These are phyloP conservation scores for Aquilaria agallochum DNA, from an alignment of 441 rosid genomes.

Conservation along the genomic window DNA sequence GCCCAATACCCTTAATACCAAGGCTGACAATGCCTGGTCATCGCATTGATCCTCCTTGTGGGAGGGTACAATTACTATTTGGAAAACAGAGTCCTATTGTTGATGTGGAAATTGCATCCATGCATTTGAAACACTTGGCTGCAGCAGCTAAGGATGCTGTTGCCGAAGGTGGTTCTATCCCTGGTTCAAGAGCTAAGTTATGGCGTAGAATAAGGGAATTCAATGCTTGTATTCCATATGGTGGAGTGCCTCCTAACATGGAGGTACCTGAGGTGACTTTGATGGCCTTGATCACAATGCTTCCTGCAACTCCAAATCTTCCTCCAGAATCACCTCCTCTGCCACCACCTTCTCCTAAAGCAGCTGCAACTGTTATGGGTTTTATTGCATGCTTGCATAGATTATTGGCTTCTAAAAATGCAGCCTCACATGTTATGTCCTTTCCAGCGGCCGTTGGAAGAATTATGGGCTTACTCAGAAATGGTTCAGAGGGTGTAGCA, in stretches of 20 bases:
- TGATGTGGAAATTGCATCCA: slow-evolving; percentile 70
- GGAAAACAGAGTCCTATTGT: slow-evolving; percentile 50
- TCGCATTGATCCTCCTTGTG: slow-evolving; percentile 97
- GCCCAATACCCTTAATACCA: slow-evolving; percentile 84
- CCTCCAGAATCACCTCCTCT: slow-evolving; percentile 95
- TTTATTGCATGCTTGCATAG: slow-evolving; percentile 96
- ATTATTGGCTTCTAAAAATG: slow-evolving; percentile 87
- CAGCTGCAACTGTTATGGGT: slow-evolving; percentile 99
- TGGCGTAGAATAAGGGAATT: slow-evolving; percentile 99
- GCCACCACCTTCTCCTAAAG: slow-evolving; percentile 99
- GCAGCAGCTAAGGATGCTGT: slow-evolving; percentile 99
- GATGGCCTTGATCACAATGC: slow-evolving; percentile 99
- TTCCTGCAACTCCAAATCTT: slow-evolving; percentile 89
- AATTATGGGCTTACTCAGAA: slow-evolving; percentile 98
- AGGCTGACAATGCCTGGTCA: slow-evolving; percentile 99
- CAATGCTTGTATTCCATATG: slow-evolving; percentile 91
- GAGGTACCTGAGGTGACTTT: slow-evolving; percentile 98
- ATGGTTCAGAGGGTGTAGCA: slow-evolving; percentile 96
- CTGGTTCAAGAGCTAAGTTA: slow-evolving; percentile 95
- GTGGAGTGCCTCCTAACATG: slow-evolving; percentile 79
- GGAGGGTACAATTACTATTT: slow-evolving; percentile 65
- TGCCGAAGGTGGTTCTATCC: slow-evolving; percentile 94
- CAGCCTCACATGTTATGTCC: slow-evolving; percentile 97
- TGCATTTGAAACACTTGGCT: slow-evolving; percentile 97
- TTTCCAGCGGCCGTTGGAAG: slow-evolving; percentile 99